Conservation (phyloP, 441 rosid genomes). For the Croton setiger region DNA sequence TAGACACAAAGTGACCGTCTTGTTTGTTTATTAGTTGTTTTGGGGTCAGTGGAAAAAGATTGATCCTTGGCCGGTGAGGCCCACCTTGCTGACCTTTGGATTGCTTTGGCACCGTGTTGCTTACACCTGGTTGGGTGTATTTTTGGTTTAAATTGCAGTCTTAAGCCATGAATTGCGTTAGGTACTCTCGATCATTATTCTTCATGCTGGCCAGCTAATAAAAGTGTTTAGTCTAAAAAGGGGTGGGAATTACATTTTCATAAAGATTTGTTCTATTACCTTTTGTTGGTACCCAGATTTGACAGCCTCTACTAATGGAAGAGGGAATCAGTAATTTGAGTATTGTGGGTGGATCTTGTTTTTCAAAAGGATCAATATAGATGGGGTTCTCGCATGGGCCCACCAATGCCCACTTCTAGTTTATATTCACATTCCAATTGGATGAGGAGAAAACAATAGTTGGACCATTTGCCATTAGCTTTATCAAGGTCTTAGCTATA, state of each 20-base stretch:
- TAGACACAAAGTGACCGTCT: slow-evolving; percentile 18
- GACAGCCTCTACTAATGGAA: slow-evolving; percentile 23
- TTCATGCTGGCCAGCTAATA: slow-evolving; percentile 25
- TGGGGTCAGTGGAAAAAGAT: slow-evolving; percentile 25
- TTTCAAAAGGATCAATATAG: slow-evolving; percentile 19
- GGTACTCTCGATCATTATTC: slow-evolving; percentile 15
- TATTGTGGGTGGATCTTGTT: slow-evolving; percentile 25
- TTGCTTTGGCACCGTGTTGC: slow-evolving; percentile 7
- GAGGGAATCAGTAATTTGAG: slow-evolving; percentile 12
- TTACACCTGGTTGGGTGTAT: slow-evolving; percentile 7
- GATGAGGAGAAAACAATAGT: not conserved
- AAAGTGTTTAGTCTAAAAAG: slow-evolving; percentile 16
- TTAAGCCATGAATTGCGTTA: slow-evolving; percentile 14
- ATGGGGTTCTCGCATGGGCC: slow-evolving; percentile 11
- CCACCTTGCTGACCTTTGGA: slow-evolving; percentile 17
- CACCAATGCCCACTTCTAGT: slow-evolving; percentile 7
- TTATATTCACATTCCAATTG: slow-evolving; percentile 1
- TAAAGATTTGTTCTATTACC: slow-evolving; percentile 15
- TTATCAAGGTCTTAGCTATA: not conserved
- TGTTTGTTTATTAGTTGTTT: slow-evolving; percentile 22
- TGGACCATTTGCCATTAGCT: not conserved
- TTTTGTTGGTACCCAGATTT: slow-evolving; percentile 25
- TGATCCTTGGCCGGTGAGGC: slow-evolving; percentile 8
- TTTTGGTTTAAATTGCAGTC: slow-evolving; percentile 18
- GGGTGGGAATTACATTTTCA: slow-evolving; percentile 21